phyloP scores from a whole-genome alignment of 1,284 basidiomycete genomes.

The Leccinum griseonigrum region DNA sequence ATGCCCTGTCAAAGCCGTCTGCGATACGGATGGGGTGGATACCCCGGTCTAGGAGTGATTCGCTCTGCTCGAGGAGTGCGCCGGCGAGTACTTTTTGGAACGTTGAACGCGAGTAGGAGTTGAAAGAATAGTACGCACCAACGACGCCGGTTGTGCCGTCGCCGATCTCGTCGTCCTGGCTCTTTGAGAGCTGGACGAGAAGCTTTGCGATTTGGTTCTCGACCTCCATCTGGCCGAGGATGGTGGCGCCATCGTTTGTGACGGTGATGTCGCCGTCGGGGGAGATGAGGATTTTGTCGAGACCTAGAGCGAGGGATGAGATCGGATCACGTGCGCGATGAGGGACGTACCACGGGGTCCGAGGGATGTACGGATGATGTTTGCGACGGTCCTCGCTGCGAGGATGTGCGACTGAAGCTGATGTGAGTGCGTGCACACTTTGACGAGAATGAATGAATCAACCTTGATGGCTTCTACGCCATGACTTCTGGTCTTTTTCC shows the following conservation, averaged over 20 bases:
- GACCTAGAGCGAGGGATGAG: constrained; percentile 48
- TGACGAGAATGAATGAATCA: constrained; percentile 17
- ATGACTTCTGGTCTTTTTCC: constrained; percentile 91
- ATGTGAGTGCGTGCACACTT: background rate
- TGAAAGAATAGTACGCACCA: constrained; percentile 55
- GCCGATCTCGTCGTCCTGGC: constrained; percentile 99
- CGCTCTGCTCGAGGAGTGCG: constrained; percentile 89
- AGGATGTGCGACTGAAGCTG: constrained; percentile 83
- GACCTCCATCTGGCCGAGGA: constrained; percentile 95
- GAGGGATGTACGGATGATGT: constrained; percentile 93
- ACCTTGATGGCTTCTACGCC: constrained; percentile 97
- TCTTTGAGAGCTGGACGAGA: constrained; percentile 94
- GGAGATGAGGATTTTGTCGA: constrained; percentile 99
- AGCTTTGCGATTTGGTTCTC: constrained; percentile 99
- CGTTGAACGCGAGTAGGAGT: constrained; percentile 7
- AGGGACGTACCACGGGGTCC: constrained; percentile 78
- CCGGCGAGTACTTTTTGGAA: constrained; percentile 86
- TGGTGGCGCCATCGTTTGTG: constrained; percentile 98
- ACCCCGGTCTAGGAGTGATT: constrained; percentile 91
- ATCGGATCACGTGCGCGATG: background rate
- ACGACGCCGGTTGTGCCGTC: constrained; percentile 99
- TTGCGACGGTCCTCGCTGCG: constrained; percentile 89
- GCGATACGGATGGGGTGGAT: constrained; percentile 99
- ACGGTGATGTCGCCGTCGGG: constrained; percentile 99
- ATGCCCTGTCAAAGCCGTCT: constrained; percentile 96